Conservation (phyloP, 192 early-diverging fungal genomes). For the Coemansia sp. region DNA sequence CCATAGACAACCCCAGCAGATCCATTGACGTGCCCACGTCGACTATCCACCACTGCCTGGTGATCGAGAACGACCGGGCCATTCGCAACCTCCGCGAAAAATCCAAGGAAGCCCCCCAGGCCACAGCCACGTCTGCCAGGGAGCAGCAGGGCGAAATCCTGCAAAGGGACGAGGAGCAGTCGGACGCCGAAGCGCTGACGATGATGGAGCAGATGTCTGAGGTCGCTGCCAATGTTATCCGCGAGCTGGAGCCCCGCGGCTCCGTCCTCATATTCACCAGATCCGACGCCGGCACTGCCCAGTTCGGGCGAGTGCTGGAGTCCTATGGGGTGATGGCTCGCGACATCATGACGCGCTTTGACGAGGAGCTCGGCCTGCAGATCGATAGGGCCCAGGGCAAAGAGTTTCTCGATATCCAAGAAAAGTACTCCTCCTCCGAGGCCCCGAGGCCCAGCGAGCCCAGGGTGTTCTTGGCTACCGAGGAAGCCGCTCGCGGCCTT, state of each 20-base stretch:
- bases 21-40: neutral
- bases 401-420: neutral
- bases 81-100: conserved; percentile 35
- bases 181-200: neutral
- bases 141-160: neutral
- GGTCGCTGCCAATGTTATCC: conserved; percentile 32
- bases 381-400: neutral
- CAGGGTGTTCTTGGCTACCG: conserved; percentile 62
- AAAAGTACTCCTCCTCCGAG: neutral
- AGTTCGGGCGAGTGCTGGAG: conserved; percentile 21
- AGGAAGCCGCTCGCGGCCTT: conserved; percentile 77
- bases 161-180: neutral
- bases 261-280: conserved; percentile 28
- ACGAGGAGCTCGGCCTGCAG: neutral
- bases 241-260: conserved; percentile 7
- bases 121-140: neutral
- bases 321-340: conserved; percentile 19
- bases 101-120: neutral
- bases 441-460: neutral
- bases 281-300: conserved; percentile 20
- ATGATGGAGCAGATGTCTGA: conserved; percentile 35
- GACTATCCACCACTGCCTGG: conserved; percentile 37
- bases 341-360: conserved; percentile 29
- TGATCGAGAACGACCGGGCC: conserved; percentile 26
- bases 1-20: neutral